Evolutionary conservation across 352 stramenopile species (phyloP), one percentile per base, ranked within the genome.

Genomic region (Pythium periplocum): DNA sequence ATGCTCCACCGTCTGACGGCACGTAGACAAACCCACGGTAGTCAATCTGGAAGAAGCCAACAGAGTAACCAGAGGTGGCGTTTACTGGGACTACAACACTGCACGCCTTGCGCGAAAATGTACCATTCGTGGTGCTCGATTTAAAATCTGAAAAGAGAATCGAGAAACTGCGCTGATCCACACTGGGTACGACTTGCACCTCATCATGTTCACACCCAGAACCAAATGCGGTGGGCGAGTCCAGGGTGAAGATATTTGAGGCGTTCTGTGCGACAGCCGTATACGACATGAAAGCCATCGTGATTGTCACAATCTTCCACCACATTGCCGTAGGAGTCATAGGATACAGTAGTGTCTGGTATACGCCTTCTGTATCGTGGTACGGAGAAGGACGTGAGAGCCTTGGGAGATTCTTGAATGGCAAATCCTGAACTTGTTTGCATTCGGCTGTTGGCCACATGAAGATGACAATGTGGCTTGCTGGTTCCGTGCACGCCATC

Each of bases 31-130:
- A 63, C 2, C 67, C 67, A 12, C 67, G 67, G 39, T 62, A 75
- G 45, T 75, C 67, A 31, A 73, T 61, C 45, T 66, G 51, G 52
- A 68, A 75, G 35, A 75, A 55, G 5, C 67, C 67, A 26, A 75
- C 58, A 6, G 56, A 60, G 10, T 51, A 48, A 8, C 61, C 55
- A 0, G 59, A 53, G 4, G 12, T 34, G 8, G 59, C 59, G n/a
- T 68, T 26, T 4, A 75, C 48, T 1, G 64, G 67, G 11, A 75
- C 17, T 0, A 54, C 64, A 26, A 75, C 45, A 26, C 55, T 60
- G 54, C 67, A 75, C 31, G 67, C 48, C 32, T 40, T 34, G 36
- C 59, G 59, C 12, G 51, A 11, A 31, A 51, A 42, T 8, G 32
- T 35, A n/a, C 6, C 43, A 4, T 17, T 6, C 1, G 52, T 63